phyloP scores from a whole-genome alignment of 306 rosid species.

The Dalbergia cochinchinensis region DNA sequence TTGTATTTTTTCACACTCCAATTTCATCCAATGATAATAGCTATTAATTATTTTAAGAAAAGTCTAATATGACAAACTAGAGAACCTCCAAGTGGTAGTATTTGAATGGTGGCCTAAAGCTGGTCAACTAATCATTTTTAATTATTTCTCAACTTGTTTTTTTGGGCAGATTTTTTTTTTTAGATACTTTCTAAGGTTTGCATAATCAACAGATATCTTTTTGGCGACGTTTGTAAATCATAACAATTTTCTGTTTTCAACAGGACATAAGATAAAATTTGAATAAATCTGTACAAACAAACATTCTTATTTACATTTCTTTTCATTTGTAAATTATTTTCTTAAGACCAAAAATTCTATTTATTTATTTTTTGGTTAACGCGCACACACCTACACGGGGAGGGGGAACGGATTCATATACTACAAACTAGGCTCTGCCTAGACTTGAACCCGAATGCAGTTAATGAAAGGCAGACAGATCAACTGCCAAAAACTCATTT shows the following conservation, averaged over 20 bases:
- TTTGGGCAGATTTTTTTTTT: neutral
- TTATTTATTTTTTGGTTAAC: too few relatives aligned
- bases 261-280: neutral
- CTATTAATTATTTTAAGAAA: neutral
- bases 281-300: too few relatives aligned
- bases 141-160: neutral
- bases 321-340: too few relatives aligned
- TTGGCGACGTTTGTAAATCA: neutral
- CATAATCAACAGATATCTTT: neutral
- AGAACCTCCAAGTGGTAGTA: neutral
- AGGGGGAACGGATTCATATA: too few relatives aligned
- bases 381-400: too few relatives aligned
- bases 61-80: neutral
- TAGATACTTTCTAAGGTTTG: neutral
- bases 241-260: neutral
- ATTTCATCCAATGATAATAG: slow-evolving; percentile 23
- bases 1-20: slow-evolving; percentile 29
- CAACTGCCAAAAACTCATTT: too few relatives aligned
- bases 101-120: neutral
- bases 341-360: too few relatives aligned
- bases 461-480: too few relatives aligned
- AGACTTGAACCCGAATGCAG: too few relatives aligned
- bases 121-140: neutral
- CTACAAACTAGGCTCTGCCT: too few relatives aligned
- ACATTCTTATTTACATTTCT: neutral